A percentile compares a stretch with the other conserved stretches of the same genome.
Evolutionary conservation across 179 eudicot genomes (phyloP).

Genomic region (Vitellaria paradoxa): DNA sequence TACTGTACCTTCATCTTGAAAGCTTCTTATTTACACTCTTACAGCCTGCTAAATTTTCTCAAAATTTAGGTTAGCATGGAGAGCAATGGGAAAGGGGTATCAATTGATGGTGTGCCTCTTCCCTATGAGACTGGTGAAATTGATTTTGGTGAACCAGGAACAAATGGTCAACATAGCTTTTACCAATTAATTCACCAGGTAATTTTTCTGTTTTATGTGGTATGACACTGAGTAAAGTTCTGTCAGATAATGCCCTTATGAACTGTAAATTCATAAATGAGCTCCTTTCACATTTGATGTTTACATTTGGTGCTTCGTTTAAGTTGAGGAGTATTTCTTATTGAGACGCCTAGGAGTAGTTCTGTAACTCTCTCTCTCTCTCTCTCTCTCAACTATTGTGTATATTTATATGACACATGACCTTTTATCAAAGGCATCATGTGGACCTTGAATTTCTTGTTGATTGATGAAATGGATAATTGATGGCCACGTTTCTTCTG

Average conservation of each 20-base stretch:
- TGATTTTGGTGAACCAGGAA: constrained; percentile 99
- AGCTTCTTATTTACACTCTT: constrained; percentile 4
- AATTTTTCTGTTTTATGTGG: constrained; percentile 6
- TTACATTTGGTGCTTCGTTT: not conserved
- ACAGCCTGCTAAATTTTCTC: constrained; percentile 3
- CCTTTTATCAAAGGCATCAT: not conserved
- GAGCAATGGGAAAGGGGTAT: constrained; percentile 97
- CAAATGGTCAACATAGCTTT: constrained; percentile 99
- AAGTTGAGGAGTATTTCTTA: not conserved
- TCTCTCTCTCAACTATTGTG: too few species aligned
- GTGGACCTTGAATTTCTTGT: constrained; percentile 1
- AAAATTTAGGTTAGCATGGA: constrained; percentile 92
- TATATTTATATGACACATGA: not conserved
- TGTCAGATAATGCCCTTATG: not conserved
- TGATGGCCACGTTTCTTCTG: not conserved
- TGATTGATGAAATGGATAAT: not conserved
- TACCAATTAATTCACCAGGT: constrained; percentile 99
- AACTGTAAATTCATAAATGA: constrained; percentile 8
- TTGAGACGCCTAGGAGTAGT: not conserved
- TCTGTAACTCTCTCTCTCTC: not conserved
- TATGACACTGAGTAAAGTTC: not conserved
- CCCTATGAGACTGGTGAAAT: constrained; percentile 95
- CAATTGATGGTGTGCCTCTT: constrained; percentile 82
- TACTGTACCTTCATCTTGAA: not conserved
- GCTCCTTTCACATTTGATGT: not conserved